Evolutionary conservation across 1,284 basidiomycete genomes (phyloP).

Genomic region (Boletus sp.): DNA sequence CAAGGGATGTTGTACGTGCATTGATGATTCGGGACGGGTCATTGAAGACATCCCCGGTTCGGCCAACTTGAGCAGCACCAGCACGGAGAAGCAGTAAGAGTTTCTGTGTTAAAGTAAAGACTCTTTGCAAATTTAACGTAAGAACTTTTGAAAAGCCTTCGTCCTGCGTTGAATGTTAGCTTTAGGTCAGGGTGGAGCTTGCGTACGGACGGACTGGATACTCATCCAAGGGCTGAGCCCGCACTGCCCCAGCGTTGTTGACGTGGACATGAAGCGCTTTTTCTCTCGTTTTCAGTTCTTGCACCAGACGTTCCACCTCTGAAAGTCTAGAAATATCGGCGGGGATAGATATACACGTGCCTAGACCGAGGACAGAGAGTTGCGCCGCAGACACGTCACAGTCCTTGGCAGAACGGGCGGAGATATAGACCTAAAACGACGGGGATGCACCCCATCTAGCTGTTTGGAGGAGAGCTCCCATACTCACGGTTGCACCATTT

Average conservation of each 20-base stretch:
- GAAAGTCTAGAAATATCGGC: slow-evolving; percentile 59
- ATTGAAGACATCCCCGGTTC: slow-evolving; percentile 35
- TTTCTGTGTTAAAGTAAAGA: slow-evolving; percentile 69
- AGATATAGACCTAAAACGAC: slow-evolving; percentile 70
- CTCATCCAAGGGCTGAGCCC: slow-evolving; percentile 55
- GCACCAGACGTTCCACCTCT: slow-evolving; percentile 53
- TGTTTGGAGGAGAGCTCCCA: not conserved
- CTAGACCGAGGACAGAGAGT: slow-evolving; percentile 53
- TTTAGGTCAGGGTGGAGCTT: not conserved
- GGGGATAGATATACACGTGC: slow-evolving; percentile 54
- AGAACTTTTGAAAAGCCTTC: slow-evolving; percentile 56
- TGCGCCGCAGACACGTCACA: slow-evolving; percentile 55
- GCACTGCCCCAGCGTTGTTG: slow-evolving; percentile 68
- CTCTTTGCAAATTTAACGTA: slow-evolving; percentile 64
- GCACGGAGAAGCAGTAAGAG: slow-evolving; percentile 57
- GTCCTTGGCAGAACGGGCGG: slow-evolving; percentile 55
- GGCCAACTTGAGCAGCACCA: slow-evolving; percentile 45
- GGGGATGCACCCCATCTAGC: too few species aligned
- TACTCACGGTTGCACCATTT: slow-evolving; percentile 57
- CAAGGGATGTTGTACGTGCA: slow-evolving; percentile 33
- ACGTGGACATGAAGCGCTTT: slow-evolving; percentile 56
- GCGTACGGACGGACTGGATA: slow-evolving; percentile 50
- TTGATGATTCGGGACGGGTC: slow-evolving; percentile 64
- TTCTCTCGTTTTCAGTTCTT: slow-evolving; percentile 51
- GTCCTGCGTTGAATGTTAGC: slow-evolving; percentile 38